Base-by-base conservation (phyloP, 306 rosid species). In the Lupinus albus region DNA sequence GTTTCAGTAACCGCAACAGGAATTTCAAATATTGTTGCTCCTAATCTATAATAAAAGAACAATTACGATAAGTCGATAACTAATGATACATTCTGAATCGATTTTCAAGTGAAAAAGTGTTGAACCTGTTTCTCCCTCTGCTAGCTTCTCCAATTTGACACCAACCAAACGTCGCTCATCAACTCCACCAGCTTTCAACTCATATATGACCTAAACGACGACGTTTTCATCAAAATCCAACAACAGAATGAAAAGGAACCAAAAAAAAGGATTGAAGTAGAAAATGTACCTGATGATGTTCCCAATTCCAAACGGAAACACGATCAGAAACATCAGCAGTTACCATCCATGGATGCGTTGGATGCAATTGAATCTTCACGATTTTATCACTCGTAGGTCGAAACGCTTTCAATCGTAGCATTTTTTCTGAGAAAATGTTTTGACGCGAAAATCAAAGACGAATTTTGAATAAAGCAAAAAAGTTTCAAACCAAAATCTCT, bases 301-400 rank as follows among this genome's bases (percentile, higher is more conserved):
- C 99, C 97, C 99, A 93, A 46, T 93, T 93, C 99, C 99, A 93
- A 67, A 93, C 99, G 44, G 97, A 90, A 12, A 93, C 99, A 73
- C 91, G 90, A 84, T 93, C 95, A 61, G 97, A 90, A 46, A 88
- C 96, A 73, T 93, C 97, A 18, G 97, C 96, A 2, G 97, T 93
- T 56, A 93, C 99, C 81, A 93, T 86, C 99, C 99, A 93, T 72
- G 99, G 99, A 85, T 93, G 96, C 54, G 96, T 93, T 17, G 99
- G 99, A 81, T 93, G 99, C 76, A 93, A 64, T 78, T 93, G 92
- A 79, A 93, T 84, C 95, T 90, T 93, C 58, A 93, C 91, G 81
- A 93, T 84, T 86, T 93, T 93, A 62, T 89, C 99, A 25, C 28
- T 78, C 11, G 91, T 78, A 63, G 97, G 99, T 67, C 99, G 86